These are phyloP conservation scores for Suillus fuscotomentosus DNA, from an alignment of 768 basidiomycete species.

Conservation along the genomic window DNA sequence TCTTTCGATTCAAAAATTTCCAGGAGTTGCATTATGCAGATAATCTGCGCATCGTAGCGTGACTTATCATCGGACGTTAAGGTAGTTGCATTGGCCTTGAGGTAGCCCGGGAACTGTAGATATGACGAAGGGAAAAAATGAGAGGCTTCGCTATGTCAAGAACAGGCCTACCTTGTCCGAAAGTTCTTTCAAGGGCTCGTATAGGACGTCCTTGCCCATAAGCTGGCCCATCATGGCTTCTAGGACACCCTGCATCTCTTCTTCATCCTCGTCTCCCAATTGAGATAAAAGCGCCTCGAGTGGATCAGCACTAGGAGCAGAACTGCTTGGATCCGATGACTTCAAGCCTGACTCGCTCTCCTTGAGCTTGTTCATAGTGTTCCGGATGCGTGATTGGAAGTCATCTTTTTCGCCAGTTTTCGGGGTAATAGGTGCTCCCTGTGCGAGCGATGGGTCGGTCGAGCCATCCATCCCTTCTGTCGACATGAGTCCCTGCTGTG, in stretches of 20 bases:
- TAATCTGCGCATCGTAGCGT: conserved; percentile 64
- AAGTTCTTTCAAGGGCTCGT: conserved; percentile 73
- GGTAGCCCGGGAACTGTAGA: conserved; percentile 73
- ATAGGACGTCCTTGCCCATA: conserved; percentile 29
- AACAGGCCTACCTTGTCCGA: conserved; percentile 53
- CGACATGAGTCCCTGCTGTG: conserved; percentile 41
- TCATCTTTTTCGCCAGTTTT: conserved; percentile 28
- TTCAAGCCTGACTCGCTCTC: conserved; percentile 52
- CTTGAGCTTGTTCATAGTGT: conserved; percentile 73
- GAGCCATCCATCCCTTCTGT: conserved; percentile 56
- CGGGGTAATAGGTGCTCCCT: neutral
- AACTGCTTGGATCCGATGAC: conserved; percentile 12
- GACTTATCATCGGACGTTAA: conserved; percentile 56
- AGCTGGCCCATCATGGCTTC: conserved; percentile 58
- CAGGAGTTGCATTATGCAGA: conserved; percentile 56
- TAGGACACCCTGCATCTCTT: conserved; percentile 62
- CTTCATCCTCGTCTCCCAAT: conserved; percentile 43
- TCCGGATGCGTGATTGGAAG: conserved; percentile 70
- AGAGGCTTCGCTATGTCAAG: conserved; percentile 1
- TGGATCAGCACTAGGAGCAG: conserved; percentile 28
- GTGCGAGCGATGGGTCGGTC: conserved; percentile 12
- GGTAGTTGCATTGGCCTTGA: conserved; percentile 51
- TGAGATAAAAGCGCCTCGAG: conserved; percentile 55
- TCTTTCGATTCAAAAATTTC: conserved; percentile 60
- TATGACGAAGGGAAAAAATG: neutral